A percentile compares a stretch with the other conserved stretches of the same genome.
Evolutionary conservation across 805 yeast genomes (phyloP).

Genomic region (Yarrowia divulgata): DNA sequence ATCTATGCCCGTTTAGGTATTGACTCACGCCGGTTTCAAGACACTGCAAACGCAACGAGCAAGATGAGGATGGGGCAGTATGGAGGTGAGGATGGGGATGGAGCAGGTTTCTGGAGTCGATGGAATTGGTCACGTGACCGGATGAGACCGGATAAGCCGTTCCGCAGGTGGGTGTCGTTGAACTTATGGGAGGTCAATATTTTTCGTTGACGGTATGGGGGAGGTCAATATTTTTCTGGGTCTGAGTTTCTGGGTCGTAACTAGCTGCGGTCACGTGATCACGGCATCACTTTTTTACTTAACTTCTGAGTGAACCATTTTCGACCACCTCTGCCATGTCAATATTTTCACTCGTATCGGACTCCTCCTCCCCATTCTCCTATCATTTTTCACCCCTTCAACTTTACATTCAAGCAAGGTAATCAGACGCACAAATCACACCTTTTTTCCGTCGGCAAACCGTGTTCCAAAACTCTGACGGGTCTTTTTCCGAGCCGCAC

Average conservation of each 20-base stretch:
- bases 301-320: no score
- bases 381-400: constrained; percentile 19
- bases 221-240: no score
- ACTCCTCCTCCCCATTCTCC: not conserved
- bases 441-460: constrained; percentile 38
- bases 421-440: constrained; percentile 38
- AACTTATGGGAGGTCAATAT: no score
- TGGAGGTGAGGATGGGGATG: not conserved
- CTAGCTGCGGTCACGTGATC: no score
- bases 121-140: not conserved
- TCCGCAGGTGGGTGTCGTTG: no score
- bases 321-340: no score
- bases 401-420: constrained; percentile 35
- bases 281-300: no score
- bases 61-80: not conserved
- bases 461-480: constrained; percentile 11
- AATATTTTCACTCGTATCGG: no score
- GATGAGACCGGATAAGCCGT: no score
- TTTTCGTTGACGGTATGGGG: no score
- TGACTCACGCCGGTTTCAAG: constrained; percentile 30
- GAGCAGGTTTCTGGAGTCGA: not conserved
- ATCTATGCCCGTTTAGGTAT: constrained; percentile 30
- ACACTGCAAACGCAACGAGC: constrained; percentile 7
- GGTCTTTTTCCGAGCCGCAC: constrained; percentile 21
- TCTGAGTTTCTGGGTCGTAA: no score